A percentile compares a stretch with the other conserved stretches of the same genome.
These are phyloP conservation scores for Solanum megistacrolobum DNA, from an alignment of 257 asterid species.

Conservation along the genomic window DNA sequence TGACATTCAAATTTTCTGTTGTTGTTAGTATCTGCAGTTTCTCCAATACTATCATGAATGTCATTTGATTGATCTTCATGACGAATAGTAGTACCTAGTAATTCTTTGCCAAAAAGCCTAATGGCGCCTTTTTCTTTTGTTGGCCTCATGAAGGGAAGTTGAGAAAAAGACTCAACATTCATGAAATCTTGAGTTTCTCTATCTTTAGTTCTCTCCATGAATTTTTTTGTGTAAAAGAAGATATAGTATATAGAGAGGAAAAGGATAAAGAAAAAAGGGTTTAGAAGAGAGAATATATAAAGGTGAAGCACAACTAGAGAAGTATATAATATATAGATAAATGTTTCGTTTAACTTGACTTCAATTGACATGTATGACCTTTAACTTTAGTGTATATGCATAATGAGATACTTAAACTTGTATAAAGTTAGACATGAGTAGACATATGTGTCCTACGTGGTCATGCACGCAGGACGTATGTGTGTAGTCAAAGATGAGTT, in stretches of 20 bases:
- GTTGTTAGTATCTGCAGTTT: background rate
- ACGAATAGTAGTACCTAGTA: constrained; percentile 17
- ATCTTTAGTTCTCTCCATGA: constrained; percentile 43
- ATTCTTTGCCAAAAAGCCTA: constrained; percentile 76
- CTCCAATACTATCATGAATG: background rate
- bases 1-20: background rate
- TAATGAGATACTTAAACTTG: too few species aligned
- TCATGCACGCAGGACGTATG: background rate
- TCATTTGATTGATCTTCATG: constrained; percentile 2
- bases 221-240: background rate
- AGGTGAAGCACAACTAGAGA: background rate
- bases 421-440: background rate
- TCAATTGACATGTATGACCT: background rate
- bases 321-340: background rate
- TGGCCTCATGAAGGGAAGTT: constrained; percentile 74
- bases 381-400: background rate
- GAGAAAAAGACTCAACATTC: constrained; percentile 88
- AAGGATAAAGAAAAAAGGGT: background rate
- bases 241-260: background rate
- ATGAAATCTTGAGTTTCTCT: constrained; percentile 69
- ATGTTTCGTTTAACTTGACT: background rate
- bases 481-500: background rate
- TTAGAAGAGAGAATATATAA: background rate
- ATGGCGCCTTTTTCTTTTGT: constrained; percentile 38
- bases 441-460: background rate